Evolutionary conservation across 306 rosid genomes (phyloP), one percentile per base, ranked within the genome.

Genomic region (Lotus japonicus): DNA sequence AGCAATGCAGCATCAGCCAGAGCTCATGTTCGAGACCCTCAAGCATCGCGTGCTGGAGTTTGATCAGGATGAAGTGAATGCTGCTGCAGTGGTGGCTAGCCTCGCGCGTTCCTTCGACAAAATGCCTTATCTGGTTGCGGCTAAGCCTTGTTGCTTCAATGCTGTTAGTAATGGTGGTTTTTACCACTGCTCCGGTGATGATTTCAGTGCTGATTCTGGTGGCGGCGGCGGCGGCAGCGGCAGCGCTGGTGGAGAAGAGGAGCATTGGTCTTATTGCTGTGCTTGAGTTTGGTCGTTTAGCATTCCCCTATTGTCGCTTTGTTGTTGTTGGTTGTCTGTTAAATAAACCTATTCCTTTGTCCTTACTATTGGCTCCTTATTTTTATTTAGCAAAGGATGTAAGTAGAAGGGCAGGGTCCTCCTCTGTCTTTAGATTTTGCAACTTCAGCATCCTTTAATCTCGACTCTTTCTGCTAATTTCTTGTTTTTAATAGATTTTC

Each of bases 1-100:
- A 58, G 89, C 83, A 88, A 88, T 95, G 99, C 99, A 90, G 96
- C 88, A 86, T 66, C 87, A 95, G 86, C 99, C 99, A 1, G 91
- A 88, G 82, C 88, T 95, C 85, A 95, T 95, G 99, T 95, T 95
- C 56, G 87, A 95, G 87, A 84, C 91, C 3, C 95, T 95, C 63
- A 90, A 88, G 91, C 96, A 87, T 82, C 90, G 96, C 0, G 95
- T 89, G 31, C 9, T 64, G 31, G 71, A 65, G 48, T 65, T 49
- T 31, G 28, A 44, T 35, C 41, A 73, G 9, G 69, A 71, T 36
- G 86, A 74, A 39, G 87, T 76, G n/a, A 73, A 16, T 12, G 86
- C 81, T 4, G 71, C 70, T 1, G 81, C 68, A 1, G 8, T 91
- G 35, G 87, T 91, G 11, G 16, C 76, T 28, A 61, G 88, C 77